A percentile compares a stretch with the other conserved stretches of the same genome.
phyloP scores from a whole-genome alignment of 148 eudicot species.

The Chenopodium formosanum region DNA sequence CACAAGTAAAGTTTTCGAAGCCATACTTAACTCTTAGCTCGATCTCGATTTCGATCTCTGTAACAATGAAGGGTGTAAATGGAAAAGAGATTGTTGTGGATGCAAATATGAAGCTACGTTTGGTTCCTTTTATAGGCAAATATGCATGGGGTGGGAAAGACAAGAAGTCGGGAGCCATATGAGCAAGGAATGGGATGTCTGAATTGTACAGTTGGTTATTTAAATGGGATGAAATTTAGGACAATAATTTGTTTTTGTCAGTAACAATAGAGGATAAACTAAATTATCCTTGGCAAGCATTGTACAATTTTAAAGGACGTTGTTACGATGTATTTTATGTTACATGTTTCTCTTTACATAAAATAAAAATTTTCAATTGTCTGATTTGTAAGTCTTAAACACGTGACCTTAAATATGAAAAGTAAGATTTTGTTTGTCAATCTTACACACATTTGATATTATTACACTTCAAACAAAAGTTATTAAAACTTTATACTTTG shows the following conservation, averaged over 20 bases:
- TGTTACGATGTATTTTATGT: too few relatives aligned
- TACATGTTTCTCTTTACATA: too few relatives aligned
- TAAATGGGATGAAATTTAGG: background rate
- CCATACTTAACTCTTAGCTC: background rate
- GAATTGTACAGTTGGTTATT: background rate
- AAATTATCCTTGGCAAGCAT: background rate
- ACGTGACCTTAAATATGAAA: too few relatives aligned
- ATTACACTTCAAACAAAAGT: too few relatives aligned
- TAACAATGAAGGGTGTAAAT: background rate
- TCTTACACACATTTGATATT: too few relatives aligned
- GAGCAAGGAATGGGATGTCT: conserved; percentile 3
- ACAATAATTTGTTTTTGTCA: background rate
- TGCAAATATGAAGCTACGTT: background rate
- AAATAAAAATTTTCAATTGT: too few relatives aligned
- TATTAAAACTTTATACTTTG: too few relatives aligned
- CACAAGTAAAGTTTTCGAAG: conserved; percentile 6
- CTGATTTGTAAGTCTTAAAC: too few relatives aligned
- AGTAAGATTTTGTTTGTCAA: too few relatives aligned
- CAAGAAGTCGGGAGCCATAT: background rate
- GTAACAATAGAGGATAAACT: background rate
- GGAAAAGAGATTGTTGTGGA: background rate
- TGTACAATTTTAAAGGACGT: too few relatives aligned
- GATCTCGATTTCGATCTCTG: too few relatives aligned
- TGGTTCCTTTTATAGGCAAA: background rate
- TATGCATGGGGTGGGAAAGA: background rate